Evolutionary conservation across 495 filamentous ascomycete species (phyloP), one percentile per base, ranked within the genome.

Genomic region (Aspergillus kassunensis): DNA sequence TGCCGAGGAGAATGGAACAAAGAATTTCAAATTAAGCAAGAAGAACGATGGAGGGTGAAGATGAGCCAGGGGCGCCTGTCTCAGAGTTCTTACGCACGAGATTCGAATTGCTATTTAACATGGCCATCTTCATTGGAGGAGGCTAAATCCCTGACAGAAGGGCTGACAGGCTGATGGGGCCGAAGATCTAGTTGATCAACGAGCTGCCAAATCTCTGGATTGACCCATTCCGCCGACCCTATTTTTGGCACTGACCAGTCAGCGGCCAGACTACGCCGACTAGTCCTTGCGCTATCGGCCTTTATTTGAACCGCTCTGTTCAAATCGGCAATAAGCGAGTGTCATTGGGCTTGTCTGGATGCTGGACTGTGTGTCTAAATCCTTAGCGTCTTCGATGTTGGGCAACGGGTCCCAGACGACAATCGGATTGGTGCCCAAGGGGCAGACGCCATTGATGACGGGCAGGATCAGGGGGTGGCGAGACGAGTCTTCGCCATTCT

Each of bases 361-460:
- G 21, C 33, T 45, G 7, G 31, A 30, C 36, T 45, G 20, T 12
- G n/a, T 20, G 31, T 52, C 51, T 37, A 53, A 53, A 40, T 30
- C 31, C 43, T 46, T 53, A 53, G 51, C 19, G 51, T 53, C 51
- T 53, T 53, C 27, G 41, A 36, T 30, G 33, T 53, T 53, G 51
- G 51, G 51, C 43, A 46, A 53, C 25, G 21, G 31, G 20, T n/a
- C 15, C 24, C 11, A 37, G 31, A 34, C 30, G 42, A 33, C 37
- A 31, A 46, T 46, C 42, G 41, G 34, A 53, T 46, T 53, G 51
- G 40, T 52, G 42, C 13, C 25, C 23, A 36, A 46, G 43, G 33
- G 21, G 18, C 43, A 34, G 15, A 13, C 9, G 6, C 25, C 25
- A 16, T 9, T 2, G 16, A 20, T 45, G 27, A 29, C 27, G 10